These are phyloP conservation scores for Corynascus novoguineensis DNA, from an alignment of 495 filamentous ascomycete genomes.

Conservation along the genomic window DNA sequence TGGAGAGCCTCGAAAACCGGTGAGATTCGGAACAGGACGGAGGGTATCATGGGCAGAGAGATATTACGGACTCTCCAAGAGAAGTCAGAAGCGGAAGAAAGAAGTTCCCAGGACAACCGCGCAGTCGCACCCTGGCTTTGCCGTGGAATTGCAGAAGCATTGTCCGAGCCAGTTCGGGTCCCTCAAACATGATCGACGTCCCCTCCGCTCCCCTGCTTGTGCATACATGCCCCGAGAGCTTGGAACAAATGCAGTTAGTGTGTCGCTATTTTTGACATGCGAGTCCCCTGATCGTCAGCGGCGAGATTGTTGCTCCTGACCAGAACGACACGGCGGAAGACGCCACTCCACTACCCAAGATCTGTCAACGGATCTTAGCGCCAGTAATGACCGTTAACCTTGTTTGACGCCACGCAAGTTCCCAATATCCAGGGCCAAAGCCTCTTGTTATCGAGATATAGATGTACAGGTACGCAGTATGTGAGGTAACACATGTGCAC, in stretches of 20 bases:
- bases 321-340: not conserved
- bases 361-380: constrained; percentile 15
- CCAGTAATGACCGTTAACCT: constrained; percentile 19
- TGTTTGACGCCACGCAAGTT: constrained; percentile 23
- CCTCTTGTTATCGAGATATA: too few species aligned
- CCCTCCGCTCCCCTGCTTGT: too few species aligned
- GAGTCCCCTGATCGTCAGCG: constrained; percentile 12
- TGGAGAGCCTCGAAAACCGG: not conserved
- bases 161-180: not conserved
- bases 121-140: not conserved
- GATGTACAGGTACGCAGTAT: too few species aligned
- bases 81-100: not conserved
- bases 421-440: not conserved
- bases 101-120: not conserved
- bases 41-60: too few species aligned
- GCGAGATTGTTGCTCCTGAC: constrained; percentile 12
- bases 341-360: constrained; percentile 9
- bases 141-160: not conserved
- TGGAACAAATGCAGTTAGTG: not conserved
- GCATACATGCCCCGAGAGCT: too few species aligned
- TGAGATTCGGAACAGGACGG: too few species aligned
- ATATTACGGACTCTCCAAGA: not conserved
- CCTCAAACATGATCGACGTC: not conserved
- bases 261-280: constrained; percentile 8
- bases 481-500: too few species aligned